phyloP scores from a whole-genome alignment of 2,329 filamentous ascomycete genomes.

The Penicillium sp. region DNA sequence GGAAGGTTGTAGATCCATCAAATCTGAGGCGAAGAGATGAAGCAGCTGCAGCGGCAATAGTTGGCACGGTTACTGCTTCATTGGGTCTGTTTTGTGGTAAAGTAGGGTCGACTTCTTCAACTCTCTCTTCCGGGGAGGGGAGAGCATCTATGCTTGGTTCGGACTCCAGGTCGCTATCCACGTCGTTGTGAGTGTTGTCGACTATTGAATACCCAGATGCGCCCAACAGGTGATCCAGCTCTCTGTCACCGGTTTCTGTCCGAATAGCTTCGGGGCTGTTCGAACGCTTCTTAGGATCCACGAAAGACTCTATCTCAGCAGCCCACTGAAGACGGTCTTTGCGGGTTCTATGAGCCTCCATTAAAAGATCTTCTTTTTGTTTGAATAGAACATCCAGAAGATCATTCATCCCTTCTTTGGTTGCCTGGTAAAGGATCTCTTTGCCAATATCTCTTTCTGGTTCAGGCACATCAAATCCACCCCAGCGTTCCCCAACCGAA shows the following conservation, averaged over 20 bases:
- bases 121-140: conserved; percentile 1
- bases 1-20: conserved; percentile 28
- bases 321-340: conserved; percentile 55
- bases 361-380: conserved; percentile 69
- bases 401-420: conserved; percentile 90
- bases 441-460: conserved; percentile 79
- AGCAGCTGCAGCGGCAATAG: conserved; percentile 18
- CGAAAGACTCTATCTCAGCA: conserved; percentile 38
- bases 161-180: conserved; percentile 14
- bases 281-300: conserved; percentile 24
- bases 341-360: conserved; percentile 63
- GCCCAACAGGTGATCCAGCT: conserved; percentile 42
- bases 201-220: conserved; percentile 38
- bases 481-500: conserved; percentile 67
- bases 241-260: conserved; percentile 18
- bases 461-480: conserved; percentile 72
- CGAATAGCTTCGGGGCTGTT: conserved; percentile 15
- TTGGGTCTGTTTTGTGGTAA: conserved; percentile 46
- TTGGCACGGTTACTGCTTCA: conserved; percentile 26
- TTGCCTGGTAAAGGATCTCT: conserved; percentile 86
- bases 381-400: conserved; percentile 83
- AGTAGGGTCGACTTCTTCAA: conserved; percentile 36
- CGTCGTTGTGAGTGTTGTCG: conserved; percentile 22
- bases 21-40: conserved; percentile 36
- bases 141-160: neutral